phyloP scores from a whole-genome alignment of 192 early-diverging fungal species.

The Ambispora gerdemannii region DNA sequence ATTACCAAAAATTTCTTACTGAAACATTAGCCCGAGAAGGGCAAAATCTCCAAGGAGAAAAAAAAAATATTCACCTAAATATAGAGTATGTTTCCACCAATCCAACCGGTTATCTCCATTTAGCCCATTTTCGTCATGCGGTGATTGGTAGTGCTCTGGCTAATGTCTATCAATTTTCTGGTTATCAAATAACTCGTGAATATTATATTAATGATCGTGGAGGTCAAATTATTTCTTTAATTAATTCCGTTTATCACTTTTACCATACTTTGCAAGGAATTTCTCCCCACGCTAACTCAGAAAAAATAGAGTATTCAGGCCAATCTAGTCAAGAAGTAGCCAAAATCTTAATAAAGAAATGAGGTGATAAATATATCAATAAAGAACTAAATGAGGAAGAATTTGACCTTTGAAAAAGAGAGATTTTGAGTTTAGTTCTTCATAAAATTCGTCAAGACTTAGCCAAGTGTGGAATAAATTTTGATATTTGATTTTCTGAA shows the following conservation, averaged over 20 bases:
- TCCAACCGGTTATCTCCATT: slow-evolving; percentile 1
- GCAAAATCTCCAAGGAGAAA: slow-evolving; percentile 10
- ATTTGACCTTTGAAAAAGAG: not conserved
- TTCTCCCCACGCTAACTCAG: not conserved
- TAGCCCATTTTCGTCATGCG: slow-evolving; percentile 10
- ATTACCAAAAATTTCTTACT: not conserved
- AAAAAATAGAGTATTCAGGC: slow-evolving; percentile 1
- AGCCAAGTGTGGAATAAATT: slow-evolving; percentile 1
- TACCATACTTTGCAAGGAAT: slow-evolving; percentile 1
- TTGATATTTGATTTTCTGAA: slow-evolving; percentile 16
- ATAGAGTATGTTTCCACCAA: slow-evolving; percentile 12
- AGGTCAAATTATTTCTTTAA: slow-evolving; percentile 8
- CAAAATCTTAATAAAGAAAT: slow-evolving; percentile 1
- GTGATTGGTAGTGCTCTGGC: slow-evolving; percentile 5
- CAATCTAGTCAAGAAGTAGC: slow-evolving; percentile 7
- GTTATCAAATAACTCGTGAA: slow-evolving; percentile 1
- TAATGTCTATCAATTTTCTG: slow-evolving; percentile 1
- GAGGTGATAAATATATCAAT: slow-evolving; percentile 1
- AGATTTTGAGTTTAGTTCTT: not conserved
- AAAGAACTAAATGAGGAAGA: not conserved
- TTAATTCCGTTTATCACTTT: slow-evolving; percentile 8
- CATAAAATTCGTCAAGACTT: not conserved
- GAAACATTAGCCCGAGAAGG: slow-evolving; percentile 12
- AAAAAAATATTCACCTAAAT: slow-evolving; percentile 9
- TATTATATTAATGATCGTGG: slow-evolving; percentile 16